Evolutionary conservation across 768 basidiomycete genomes (phyloP).

Genomic region (Mycena leptocephala): DNA sequence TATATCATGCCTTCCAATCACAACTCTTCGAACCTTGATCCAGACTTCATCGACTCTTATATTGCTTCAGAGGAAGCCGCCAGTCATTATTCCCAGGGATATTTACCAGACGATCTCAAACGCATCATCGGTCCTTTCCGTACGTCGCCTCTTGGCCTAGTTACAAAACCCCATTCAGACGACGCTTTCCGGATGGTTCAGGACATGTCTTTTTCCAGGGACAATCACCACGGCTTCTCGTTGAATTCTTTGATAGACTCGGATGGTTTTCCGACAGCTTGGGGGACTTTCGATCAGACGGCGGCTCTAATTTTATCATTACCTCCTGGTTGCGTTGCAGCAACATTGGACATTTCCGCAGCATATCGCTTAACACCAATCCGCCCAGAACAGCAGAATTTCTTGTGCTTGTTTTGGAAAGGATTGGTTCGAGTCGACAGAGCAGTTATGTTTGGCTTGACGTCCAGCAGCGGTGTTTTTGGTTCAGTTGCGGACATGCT

Average conservation of each 20-base stretch:
- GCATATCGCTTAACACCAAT: conserved; percentile 57
- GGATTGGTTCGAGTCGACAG: conserved; percentile 52
- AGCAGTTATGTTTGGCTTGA: conserved; percentile 49
- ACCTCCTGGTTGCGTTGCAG: conserved; percentile 51
- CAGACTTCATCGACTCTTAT: conserved; percentile 49
- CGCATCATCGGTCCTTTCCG: conserved; percentile 57
- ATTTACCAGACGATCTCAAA: conserved; percentile 44
- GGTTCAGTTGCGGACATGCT: conserved; percentile 54
- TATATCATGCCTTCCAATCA: conserved; percentile 53
- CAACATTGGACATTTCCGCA: conserved; percentile 57
- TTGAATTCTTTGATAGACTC: conserved; percentile 50
- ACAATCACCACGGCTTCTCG: conserved; percentile 42
- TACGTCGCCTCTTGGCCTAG: conserved; percentile 57
- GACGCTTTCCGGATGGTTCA: conserved; percentile 51
- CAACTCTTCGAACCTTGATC: conserved; percentile 45
- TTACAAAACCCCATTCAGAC: conserved; percentile 51
- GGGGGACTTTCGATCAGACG: conserved; percentile 55
- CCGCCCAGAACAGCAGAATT: conserved; percentile 50
- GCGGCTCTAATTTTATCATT: conserved; percentile 44
- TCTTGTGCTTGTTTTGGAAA: conserved; percentile 49
- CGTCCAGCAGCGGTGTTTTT: conserved; percentile 54
- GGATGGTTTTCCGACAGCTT: conserved; percentile 49
- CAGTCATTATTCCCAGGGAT: conserved; percentile 52
- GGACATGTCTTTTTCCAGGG: conserved; percentile 48
- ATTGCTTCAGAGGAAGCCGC: conserved; percentile 49